phyloP scores from a whole-genome alignment of 345 rosid species.

The Eutrema yunnanense region DNA sequence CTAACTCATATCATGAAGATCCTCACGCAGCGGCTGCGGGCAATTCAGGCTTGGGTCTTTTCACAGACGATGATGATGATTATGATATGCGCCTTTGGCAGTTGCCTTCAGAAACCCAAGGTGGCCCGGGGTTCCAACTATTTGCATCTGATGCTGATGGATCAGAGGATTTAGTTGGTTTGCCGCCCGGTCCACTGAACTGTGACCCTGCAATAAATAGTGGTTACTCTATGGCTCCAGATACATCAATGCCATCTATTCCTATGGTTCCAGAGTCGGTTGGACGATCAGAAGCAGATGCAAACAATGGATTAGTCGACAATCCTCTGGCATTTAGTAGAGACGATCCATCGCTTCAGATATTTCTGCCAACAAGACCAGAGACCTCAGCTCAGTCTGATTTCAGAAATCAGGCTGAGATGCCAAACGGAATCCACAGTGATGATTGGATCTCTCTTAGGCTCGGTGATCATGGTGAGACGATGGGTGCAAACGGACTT shows the following conservation, averaged over 20 bases:
- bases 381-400: conserved; percentile 50
- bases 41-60: conserved; percentile 55
- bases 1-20: conserved; percentile 53
- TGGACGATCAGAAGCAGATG: conserved; percentile 40
- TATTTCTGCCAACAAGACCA: conserved; percentile 79
- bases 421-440: conserved; percentile 52
- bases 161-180: conserved; percentile 50
- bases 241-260: conserved; percentile 37
- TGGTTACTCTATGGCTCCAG: conserved; percentile 52
- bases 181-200: conserved; percentile 40
- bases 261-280: conserved; percentile 44
- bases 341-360: conserved; percentile 84
- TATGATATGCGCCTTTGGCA: conserved; percentile 69
- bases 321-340: conserved; percentile 59
- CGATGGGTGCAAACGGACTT: conserved; percentile 38
- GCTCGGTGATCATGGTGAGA: conserved; percentile 57
- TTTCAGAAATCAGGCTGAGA: conserved; percentile 49
- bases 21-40: conserved; percentile 42
- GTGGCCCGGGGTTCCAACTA: conserved; percentile 64
- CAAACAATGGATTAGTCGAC: conserved; percentile 56
- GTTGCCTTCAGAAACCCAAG: conserved; percentile 55
- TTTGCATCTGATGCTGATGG: conserved; percentile 57
- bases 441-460: conserved; percentile 95
- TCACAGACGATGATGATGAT: conserved; percentile 50
- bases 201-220: conserved; percentile 35